Percentiles rank a stretch among this genome's conserved stretches.
phyloP scores from a whole-genome alignment of 345 rosid species.

The Nasturtium officinale region DNA sequence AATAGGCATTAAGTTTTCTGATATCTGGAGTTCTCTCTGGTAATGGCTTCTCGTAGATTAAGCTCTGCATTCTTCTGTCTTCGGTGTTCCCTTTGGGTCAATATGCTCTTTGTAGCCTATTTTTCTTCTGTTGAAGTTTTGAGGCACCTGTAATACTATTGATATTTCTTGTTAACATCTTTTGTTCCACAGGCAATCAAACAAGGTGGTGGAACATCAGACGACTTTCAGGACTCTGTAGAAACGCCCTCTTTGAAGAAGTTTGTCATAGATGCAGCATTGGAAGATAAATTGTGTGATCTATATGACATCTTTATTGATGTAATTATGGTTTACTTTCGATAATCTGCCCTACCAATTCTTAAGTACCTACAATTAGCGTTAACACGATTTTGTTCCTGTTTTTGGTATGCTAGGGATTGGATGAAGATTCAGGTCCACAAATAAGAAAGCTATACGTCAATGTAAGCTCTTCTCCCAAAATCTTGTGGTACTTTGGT shows the following conservation, averaged over 20 bases:
- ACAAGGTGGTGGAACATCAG: constrained; percentile 63
- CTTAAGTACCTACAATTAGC: background rate
- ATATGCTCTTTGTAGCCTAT: constrained; percentile 5
- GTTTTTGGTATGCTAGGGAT: constrained; percentile 38
- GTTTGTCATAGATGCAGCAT: constrained; percentile 63
- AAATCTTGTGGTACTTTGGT: background rate
- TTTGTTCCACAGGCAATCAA: constrained; percentile 47
- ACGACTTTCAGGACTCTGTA: constrained; percentile 72
- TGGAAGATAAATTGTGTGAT: constrained; percentile 93
- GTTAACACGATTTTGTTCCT: constrained; percentile 19
- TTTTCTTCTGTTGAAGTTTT: background rate
- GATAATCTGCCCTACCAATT: background rate
- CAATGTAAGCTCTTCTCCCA: constrained; percentile 47
- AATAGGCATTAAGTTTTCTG: background rate
- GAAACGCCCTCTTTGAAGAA: constrained; percentile 56
- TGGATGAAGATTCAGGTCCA: constrained; percentile 89
- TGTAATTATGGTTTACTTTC: constrained; percentile 47
- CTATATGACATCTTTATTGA: constrained; percentile 93
- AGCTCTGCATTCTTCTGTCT: constrained; percentile 11
- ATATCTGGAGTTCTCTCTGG: background rate
- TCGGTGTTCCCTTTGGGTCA: background rate
- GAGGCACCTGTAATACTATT: constrained; percentile 6
- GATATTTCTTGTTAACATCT: constrained; percentile 2
- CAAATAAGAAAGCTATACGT: constrained; percentile 83
- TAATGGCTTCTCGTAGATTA: background rate